Base-by-base conservation (phyloP, 2,329 filamentous ascomycete species). In the Zymoseptoria brevis region DNA sequence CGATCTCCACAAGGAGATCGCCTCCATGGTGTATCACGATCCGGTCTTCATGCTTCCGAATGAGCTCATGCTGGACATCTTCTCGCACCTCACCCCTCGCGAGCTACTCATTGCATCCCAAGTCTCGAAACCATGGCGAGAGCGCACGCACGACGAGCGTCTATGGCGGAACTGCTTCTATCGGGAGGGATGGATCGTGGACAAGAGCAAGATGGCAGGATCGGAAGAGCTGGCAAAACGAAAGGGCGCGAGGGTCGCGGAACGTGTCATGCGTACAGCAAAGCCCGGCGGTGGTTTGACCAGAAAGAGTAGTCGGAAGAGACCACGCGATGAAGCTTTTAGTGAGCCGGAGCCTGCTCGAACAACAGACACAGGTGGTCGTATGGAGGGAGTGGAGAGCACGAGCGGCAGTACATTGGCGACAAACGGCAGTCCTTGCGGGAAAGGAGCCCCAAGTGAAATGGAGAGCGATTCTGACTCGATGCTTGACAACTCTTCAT, bases 41-140 rank as follows among this genome's bases (percentile, higher is more conserved):
- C 96, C 96, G 57, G 85, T 96, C 50, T 79, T 84, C 64, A 86
- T 90, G 68, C 83, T 99, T 0, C 94, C 94, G 0, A 85, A 89
- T 24, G 94, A 99, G 73, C 88, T 99, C 68, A 95, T 90, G 61
- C 86, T 94, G 51, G 88, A 95, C 69, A 87, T 97, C 51, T 86
- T 99, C 50, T 87, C 88, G 16, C 94, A 91, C 70, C 85, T 99
- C 54, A 88, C 92, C 57, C 88, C 91, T 0, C 73, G 85, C 26
- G 94, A 91, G 0, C 80, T 99, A 48, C 80, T 97, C 58, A 85
- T 83, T 54, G 89, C 92, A 2, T 90, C 90, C 0, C 82, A 84
- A 51, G 85, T 90, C 16, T 96, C 90, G 41, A 85, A 86, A 53
- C 80, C 85, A 63, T 99, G 94, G 93, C 87, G 92, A 63, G 81